These are phyloP conservation scores for Alloteropsis semialata DNA, from an alignment of 176 grass and related monocot species.

Conservation along the genomic window DNA sequence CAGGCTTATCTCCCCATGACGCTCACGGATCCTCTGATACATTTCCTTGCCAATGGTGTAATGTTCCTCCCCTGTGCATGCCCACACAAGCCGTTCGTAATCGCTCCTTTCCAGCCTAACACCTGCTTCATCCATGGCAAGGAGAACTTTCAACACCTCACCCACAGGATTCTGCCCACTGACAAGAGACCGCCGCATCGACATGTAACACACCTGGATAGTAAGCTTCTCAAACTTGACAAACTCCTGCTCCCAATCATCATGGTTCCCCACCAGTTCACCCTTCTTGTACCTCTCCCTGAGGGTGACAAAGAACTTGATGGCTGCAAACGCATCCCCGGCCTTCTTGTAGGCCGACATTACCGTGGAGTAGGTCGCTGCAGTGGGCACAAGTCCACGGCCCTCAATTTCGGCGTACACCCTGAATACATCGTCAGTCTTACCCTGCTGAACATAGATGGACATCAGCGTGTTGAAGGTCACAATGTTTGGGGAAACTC, in stretches of 20 bases:
- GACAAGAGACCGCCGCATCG: conserved; percentile 57
- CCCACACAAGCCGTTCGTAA: conserved; percentile 76
- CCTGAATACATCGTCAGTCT: conserved; percentile 46
- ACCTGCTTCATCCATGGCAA: conserved; percentile 53
- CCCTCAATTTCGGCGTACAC: conserved; percentile 46
- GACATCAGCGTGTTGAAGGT: conserved; percentile 85
- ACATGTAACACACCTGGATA: conserved; percentile 40
- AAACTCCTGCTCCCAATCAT: conserved; percentile 65
- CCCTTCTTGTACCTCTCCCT: conserved; percentile 55
- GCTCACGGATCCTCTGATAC: conserved; percentile 66
- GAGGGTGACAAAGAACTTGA: conserved; percentile 54
- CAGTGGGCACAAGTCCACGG: conserved; percentile 51
- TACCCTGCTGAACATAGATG: conserved; percentile 59
- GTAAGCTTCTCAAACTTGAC: conserved; percentile 59
- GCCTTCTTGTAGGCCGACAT: conserved; percentile 77
- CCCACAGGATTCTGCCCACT: conserved; percentile 39
- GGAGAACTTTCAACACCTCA: conserved; percentile 60
- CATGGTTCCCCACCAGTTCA: conserved; percentile 39
- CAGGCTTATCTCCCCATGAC: conserved; percentile 50
- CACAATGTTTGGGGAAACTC: conserved; percentile 54
- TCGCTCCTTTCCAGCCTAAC: conserved; percentile 32
- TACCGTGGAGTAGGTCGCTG: conserved; percentile 59
- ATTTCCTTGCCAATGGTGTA: conserved; percentile 76
- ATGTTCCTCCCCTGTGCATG: conserved; percentile 62
- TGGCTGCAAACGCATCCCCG: conserved; percentile 45